A percentile compares a stretch with the other conserved stretches of the same genome.
Evolutionary conservation across 768 basidiomycete genomes (phyloP).

Genomic region (Lactarius psammicola): DNA sequence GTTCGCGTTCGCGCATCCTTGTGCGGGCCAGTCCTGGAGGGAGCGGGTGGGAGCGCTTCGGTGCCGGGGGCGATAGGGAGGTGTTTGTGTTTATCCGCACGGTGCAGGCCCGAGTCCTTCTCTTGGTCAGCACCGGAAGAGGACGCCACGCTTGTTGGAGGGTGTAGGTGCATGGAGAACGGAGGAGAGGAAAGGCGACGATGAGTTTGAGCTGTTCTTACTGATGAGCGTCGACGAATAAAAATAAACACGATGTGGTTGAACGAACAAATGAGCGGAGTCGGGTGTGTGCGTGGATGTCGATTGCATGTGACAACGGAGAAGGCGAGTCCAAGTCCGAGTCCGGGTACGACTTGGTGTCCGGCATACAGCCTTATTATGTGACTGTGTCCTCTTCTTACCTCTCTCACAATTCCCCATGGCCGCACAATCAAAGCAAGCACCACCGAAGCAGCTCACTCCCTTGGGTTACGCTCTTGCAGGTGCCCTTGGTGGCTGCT

Average conservation of each 20-base stretch:
- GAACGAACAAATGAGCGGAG: not conserved
- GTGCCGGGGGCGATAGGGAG: slow-evolving; percentile 28
- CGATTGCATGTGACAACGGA: slow-evolving; percentile 8
- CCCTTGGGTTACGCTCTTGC: slow-evolving; percentile 88
- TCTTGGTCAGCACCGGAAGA: slow-evolving; percentile 50
- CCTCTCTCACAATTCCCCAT: slow-evolving; percentile 29
- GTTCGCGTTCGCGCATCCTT: slow-evolving; percentile 60
- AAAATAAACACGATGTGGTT: not conserved
- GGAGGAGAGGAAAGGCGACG: slow-evolving; percentile 50
- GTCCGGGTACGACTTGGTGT: not conserved
- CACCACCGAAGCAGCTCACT: slow-evolving; percentile 62
- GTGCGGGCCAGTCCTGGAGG: slow-evolving; percentile 26
- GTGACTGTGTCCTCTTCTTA: not conserved
- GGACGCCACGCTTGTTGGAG: slow-evolving; percentile 54
- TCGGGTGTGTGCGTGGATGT: not conserved
- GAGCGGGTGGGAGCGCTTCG: slow-evolving; percentile 30
- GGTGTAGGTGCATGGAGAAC: slow-evolving; percentile 56
- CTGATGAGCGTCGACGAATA: slow-evolving; percentile 38
- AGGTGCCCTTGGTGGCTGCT: slow-evolving; percentile 90
- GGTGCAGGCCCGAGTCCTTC: slow-evolving; percentile 56
- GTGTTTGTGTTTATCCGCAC: slow-evolving; percentile 64
- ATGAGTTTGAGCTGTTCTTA: slow-evolving; percentile 69
- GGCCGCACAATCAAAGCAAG: slow-evolving; percentile 42
- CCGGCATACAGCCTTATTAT: slow-evolving; percentile 4
- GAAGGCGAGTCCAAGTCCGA: not conserved